Evolutionary conservation across 805 yeast species (phyloP).

Genomic region (Starmerella bombi): DNA sequence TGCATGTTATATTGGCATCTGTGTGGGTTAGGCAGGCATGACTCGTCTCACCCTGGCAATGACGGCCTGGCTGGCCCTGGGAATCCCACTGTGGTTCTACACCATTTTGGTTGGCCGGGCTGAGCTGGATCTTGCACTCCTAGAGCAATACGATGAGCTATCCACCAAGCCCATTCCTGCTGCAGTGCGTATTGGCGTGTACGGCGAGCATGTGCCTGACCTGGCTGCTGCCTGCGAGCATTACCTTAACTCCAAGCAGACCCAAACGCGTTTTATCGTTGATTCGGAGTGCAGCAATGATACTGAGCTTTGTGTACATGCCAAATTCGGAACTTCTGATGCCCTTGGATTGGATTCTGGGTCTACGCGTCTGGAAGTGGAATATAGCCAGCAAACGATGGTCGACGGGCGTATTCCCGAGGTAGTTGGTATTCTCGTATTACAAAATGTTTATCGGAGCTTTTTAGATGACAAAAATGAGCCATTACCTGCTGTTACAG

Average conservation of each 20-base stretch:
- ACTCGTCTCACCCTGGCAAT: constrained; percentile 6
- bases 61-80: constrained; percentile 20
- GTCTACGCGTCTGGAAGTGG: constrained; percentile 31
- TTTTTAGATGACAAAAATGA: constrained; percentile 18
- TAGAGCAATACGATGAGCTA: constrained; percentile 27
- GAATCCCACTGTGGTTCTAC: constrained; percentile 41
- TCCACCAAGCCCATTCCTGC: constrained; percentile 18
- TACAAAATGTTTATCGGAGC: constrained; percentile 34
- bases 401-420: constrained; percentile 51
- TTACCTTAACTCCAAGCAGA: constrained; percentile 32
- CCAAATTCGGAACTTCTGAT: constrained; percentile 30
- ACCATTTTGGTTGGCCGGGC: constrained; percentile 57
- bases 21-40: too few species aligned
- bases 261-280: constrained; percentile 13
- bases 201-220: constrained; percentile 47
- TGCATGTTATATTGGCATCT: too few species aligned
- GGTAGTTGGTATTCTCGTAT: constrained; percentile 40
- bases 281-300: constrained; percentile 17
- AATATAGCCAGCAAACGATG: constrained; percentile 34
- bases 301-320: constrained; percentile 31
- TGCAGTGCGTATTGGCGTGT: constrained; percentile 24
- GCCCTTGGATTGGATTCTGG: constrained; percentile 35
- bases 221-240: constrained; percentile 41
- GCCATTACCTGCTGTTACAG: constrained; percentile 14
- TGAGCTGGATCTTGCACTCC: constrained; percentile 38